These are phyloP conservation scores for Diaporthe destruens DNA, from an alignment of 2,329 filamentous ascomycete genomes.

Conservation along the genomic window DNA sequence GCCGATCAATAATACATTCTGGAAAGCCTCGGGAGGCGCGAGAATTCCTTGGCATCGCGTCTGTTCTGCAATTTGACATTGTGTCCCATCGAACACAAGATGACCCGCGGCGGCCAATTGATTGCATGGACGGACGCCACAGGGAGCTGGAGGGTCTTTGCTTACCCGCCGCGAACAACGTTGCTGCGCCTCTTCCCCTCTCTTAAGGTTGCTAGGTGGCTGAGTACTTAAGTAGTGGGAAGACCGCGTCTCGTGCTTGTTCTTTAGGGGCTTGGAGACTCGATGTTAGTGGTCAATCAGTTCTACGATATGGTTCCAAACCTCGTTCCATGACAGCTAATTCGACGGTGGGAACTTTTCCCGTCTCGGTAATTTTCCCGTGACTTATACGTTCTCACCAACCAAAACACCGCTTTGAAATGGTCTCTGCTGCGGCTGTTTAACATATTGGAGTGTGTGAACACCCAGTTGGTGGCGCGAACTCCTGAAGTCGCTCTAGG, in stretches of 20 bases:
- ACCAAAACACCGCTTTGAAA: background rate
- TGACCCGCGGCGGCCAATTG: background rate
- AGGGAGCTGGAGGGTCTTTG: background rate
- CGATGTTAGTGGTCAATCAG: background rate
- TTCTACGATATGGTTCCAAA: background rate
- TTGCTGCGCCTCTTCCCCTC: background rate
- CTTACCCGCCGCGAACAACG: background rate
- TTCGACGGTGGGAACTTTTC: background rate
- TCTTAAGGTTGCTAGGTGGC: background rate
- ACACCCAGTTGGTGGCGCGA: background rate
- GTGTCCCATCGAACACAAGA: background rate
- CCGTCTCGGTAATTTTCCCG: background rate
- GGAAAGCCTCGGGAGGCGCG: background rate
- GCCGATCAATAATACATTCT: conserved; percentile 1
- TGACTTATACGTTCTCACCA: background rate
- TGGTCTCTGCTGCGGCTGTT: background rate
- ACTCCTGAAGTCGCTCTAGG: background rate
- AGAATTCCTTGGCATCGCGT: conserved; percentile 17
- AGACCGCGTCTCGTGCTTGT: background rate
- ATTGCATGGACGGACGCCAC: background rate
- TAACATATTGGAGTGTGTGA: background rate
- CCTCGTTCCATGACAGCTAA: background rate
- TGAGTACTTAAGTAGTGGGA: background rate
- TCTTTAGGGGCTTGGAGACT: background rate
- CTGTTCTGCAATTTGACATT: background rate